phyloP scores from a whole-genome alignment of 306 rosid species.

The Prunus kanzakura region DNA sequence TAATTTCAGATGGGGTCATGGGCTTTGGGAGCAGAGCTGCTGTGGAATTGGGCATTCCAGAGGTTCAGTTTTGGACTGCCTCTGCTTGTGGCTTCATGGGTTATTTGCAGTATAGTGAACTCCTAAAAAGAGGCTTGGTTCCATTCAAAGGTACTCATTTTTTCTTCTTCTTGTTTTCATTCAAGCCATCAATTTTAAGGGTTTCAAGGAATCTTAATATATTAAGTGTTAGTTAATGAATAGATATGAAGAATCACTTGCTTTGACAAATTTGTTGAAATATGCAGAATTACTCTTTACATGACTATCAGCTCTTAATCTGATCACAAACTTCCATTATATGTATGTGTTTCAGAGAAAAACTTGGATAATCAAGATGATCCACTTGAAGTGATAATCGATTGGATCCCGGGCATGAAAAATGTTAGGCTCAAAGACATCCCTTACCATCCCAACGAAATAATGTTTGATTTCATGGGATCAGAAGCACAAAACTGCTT shows the following conservation, averaged over 20 bases:
- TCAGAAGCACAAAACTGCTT: slow-evolving; percentile 31
- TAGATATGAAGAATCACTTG: too few species aligned
- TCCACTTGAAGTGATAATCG: slow-evolving; percentile 26
- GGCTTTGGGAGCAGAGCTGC: slow-evolving; percentile 17
- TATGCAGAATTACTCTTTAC: too few species aligned
- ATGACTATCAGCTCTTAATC: too few species aligned
- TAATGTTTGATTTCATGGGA: slow-evolving; percentile 40
- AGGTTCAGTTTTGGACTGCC: slow-evolving; percentile 30
- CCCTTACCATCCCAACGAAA: slow-evolving; percentile 33
- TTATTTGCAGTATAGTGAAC: slow-evolving; percentile 8
- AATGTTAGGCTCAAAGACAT: slow-evolving; percentile 36
- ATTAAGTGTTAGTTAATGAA: too few species aligned
- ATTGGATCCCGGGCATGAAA: slow-evolving; percentile 43
- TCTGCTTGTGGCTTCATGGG: slow-evolving; percentile 31
- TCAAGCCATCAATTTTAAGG: too few species aligned
- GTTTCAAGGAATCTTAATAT: too few species aligned
- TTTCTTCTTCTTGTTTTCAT: too few species aligned
- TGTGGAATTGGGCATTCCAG: slow-evolving; percentile 19
- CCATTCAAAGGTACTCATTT: slow-evolving; percentile 22
- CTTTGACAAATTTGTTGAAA: too few species aligned
- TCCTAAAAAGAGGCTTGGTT: slow-evolving; percentile 20
- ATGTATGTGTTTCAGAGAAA: slow-evolving; percentile 19
- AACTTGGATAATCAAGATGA: slow-evolving; percentile 24
- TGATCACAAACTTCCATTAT: too few species aligned
- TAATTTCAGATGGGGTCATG: slow-evolving; percentile 16